These are phyloP conservation scores for Phytophthora vignae DNA, from an alignment of 352 stramenopile genomes.

Conservation along the genomic window DNA sequence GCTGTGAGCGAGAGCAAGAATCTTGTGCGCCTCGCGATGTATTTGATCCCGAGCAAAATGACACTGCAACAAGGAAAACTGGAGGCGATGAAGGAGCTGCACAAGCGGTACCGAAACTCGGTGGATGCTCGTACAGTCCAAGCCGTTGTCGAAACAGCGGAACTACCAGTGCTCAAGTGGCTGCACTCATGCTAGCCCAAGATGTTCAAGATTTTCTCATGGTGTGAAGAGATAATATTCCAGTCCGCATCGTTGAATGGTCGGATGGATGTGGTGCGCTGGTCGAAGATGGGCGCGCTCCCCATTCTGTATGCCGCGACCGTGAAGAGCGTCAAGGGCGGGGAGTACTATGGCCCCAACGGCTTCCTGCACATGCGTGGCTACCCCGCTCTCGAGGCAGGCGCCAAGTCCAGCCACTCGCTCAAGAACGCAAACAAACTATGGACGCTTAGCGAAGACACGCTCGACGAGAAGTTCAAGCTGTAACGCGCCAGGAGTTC, in stretches of 20 bases:
- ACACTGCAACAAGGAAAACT: not conserved
- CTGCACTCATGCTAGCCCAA: not conserved
- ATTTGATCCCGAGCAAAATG: not conserved
- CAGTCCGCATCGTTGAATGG: not conserved
- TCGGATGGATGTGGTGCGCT: not conserved
- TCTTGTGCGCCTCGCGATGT: not conserved
- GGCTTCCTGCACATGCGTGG: conserved; percentile 50
- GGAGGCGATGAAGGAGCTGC: conserved; percentile 1
- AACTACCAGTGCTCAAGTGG: not conserved
- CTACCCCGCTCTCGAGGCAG: conserved; percentile 53
- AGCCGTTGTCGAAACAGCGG: not conserved
- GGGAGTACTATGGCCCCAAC: conserved; percentile 63
- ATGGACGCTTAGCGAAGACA: conserved; percentile 63
- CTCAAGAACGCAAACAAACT: conserved; percentile 44
- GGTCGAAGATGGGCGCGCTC: conserved; percentile 48
- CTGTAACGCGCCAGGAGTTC: no score
- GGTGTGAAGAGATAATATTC: not conserved
- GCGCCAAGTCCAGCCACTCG: conserved; percentile 48
- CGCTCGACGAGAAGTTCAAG: conserved; percentile 42
- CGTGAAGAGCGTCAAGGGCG: conserved; percentile 43
- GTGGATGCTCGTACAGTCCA: not conserved
- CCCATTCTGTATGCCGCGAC: conserved; percentile 67
- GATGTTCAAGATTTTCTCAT: not conserved
- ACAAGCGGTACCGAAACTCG: not conserved
- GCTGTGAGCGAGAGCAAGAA: conserved; percentile 3